phyloP scores from a whole-genome alignment of 106 monocot genomes.

The Ottelia alismoides region DNA sequence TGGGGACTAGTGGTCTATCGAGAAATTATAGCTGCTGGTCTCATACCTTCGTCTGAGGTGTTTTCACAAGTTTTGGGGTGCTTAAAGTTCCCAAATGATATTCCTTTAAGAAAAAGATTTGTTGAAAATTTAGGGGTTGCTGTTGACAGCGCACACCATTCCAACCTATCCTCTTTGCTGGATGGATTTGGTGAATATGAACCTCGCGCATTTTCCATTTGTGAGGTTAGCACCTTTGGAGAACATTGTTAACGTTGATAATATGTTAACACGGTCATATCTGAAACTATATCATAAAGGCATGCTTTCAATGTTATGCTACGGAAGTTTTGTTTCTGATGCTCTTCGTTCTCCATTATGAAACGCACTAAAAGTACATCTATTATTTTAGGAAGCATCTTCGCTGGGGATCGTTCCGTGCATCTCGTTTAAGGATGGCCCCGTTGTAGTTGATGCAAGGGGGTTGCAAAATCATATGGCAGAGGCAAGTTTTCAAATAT shows the following conservation, averaged over 20 bases:
- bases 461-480: conserved; percentile 48
- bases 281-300: too few species aligned
- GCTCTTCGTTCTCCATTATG: neutral
- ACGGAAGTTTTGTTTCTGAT: conserved; percentile 1
- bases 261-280: too few species aligned
- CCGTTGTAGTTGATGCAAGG: too few species aligned
- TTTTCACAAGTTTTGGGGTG: conserved; percentile 84
- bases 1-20: conserved; percentile 50
- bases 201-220: conserved; percentile 52
- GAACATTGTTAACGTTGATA: too few species aligned
- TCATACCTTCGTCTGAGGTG: conserved; percentile 59
- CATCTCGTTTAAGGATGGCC: conserved; percentile 59
- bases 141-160: conserved; percentile 27
- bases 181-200: too few species aligned
- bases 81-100: conserved; percentile 57
- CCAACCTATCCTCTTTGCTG: conserved; percentile 43
- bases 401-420: conserved; percentile 47
- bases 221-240: conserved; percentile 51
- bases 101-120: conserved; percentile 36
- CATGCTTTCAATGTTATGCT: too few species aligned
- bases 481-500: too few species aligned
- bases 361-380: too few species aligned
- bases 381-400: conserved; percentile 67
- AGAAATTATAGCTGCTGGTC: conserved; percentile 62
- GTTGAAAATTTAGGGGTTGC: conserved; percentile 42